A percentile compares a stretch with the other conserved stretches of the same genome.
Evolutionary conservation across 345 rosid species (phyloP).

Genomic region (Noccaea bulbosa): DNA sequence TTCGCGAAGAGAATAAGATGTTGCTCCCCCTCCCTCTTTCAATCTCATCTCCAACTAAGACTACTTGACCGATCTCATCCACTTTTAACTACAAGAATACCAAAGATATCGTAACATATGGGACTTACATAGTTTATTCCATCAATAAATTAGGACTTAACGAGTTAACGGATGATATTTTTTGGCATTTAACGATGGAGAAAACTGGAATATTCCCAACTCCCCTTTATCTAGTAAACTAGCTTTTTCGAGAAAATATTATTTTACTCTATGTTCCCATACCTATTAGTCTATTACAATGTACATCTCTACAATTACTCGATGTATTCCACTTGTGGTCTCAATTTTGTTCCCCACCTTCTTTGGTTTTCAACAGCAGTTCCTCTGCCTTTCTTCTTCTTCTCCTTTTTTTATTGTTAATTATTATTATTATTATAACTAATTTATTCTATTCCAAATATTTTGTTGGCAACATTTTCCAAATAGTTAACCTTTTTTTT

Average conservation of each 20-base stretch:
- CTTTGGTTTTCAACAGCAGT: conserved; percentile 30
- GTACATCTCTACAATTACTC: not conserved
- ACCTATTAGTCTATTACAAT: conserved; percentile 4
- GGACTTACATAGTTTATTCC: no score
- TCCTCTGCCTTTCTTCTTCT: conserved; percentile 5
- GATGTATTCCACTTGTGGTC: conserved; percentile 5
- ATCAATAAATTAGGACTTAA: no score
- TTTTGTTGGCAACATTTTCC: not conserved
- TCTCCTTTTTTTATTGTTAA: no score
- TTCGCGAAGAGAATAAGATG: no score
- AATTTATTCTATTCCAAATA: not conserved
- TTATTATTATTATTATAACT: no score
- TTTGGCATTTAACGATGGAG: no score
- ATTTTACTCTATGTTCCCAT: conserved; percentile 9
- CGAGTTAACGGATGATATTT: no score
- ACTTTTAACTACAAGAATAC: no score
- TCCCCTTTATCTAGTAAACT: conserved; percentile 3
- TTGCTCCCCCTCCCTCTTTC: no score
- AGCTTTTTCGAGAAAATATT: conserved; percentile 2
- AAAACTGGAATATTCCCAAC: not conserved
- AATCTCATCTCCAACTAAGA: no score
- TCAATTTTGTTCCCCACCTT: conserved; percentile 34
- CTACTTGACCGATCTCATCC: no score
- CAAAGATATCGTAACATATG: no score
- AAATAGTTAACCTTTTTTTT: not conserved